A percentile compares a stretch with the other conserved stretches of the same genome.
Evolutionary conservation across 1,284 basidiomycete species (phyloP).

Genomic region (Moniliella sp.): DNA sequence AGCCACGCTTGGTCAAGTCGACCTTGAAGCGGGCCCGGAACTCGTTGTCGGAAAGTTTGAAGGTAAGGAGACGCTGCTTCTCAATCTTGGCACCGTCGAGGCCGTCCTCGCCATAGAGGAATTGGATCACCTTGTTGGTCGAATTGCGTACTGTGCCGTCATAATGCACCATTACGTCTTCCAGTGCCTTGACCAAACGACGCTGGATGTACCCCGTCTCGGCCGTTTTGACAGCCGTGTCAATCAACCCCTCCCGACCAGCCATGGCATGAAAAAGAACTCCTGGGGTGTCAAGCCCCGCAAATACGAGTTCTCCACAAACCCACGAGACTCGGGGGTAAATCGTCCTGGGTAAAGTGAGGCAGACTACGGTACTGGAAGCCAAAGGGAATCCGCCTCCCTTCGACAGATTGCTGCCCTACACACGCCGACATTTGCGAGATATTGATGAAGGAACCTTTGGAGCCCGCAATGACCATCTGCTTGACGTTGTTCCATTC

Average conservation of each 20-base stretch:
- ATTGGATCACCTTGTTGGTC: slow-evolving; percentile 52
- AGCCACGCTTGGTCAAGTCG: slow-evolving; percentile 47
- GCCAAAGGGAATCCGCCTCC: slow-evolving; percentile 90
- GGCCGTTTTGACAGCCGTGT: slow-evolving; percentile 97
- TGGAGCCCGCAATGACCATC: slow-evolving; percentile 97
- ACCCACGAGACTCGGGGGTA: slow-evolving; percentile 89
- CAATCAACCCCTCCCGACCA: slow-evolving; percentile 92
- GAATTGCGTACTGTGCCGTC: slow-evolving; percentile 96
- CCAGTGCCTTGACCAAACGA: slow-evolving; percentile 85
- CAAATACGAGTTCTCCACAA: slow-evolving; percentile 98
- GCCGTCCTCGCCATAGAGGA: slow-evolving; percentile 91
- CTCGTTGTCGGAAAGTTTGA: slow-evolving; percentile 56
- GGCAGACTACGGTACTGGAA: slow-evolving; percentile 89
- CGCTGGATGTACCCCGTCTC: slow-evolving; percentile 98
- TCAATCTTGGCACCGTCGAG: slow-evolving; percentile 97
- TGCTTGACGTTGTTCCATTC: slow-evolving; percentile 99
- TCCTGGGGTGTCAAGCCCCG: slow-evolving; percentile 91
- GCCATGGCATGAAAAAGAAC: slow-evolving; percentile 99
- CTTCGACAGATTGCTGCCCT: slow-evolving; percentile 92
- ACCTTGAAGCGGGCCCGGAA: slow-evolving; percentile 80
- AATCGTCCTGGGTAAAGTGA: slow-evolving; percentile 96
- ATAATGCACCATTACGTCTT: slow-evolving; percentile 91
- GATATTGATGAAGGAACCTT: slow-evolving; percentile 83
- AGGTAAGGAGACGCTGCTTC: slow-evolving; percentile 73
- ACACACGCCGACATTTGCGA: slow-evolving; percentile 99